Evolutionary conservation across 2,329 filamentous ascomycete species (phyloP).

Genomic region (Paecilomyces niveus): DNA sequence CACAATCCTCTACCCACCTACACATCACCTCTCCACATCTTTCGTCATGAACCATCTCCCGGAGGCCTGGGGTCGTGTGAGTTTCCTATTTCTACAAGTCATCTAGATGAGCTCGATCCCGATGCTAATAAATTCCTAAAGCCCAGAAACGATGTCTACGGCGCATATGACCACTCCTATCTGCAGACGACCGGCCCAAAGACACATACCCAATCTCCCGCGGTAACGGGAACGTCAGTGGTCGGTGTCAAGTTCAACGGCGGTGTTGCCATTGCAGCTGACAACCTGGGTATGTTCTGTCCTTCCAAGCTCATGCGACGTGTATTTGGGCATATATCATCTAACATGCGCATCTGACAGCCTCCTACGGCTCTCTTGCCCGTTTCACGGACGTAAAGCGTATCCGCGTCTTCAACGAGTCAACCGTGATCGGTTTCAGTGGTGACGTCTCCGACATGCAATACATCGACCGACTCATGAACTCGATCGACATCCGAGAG

Average conservation of each 20-base stretch:
- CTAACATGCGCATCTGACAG: conserved; percentile 39
- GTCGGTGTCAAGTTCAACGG: conserved; percentile 92
- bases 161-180: conserved; percentile 81
- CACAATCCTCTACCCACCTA: neutral
- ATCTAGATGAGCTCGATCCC: conserved; percentile 14
- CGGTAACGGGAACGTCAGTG: conserved; percentile 95
- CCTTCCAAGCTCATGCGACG: neutral
- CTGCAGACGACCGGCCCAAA: conserved; percentile 64
- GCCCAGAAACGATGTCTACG: conserved; percentile 97
- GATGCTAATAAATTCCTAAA: conserved; percentile 41
- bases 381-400: conserved; percentile 97
- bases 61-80: conserved; percentile 59
- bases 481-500: conserved; percentile 79
- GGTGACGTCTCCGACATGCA: conserved; percentile 99
- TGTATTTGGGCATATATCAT: conserved; percentile 7
- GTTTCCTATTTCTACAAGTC: conserved; percentile 19
- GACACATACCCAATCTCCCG: conserved; percentile 82
- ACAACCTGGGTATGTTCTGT: conserved; percentile 71
- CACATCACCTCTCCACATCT: neutral
- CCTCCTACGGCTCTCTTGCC: conserved; percentile 93
- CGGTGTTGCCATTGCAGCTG: conserved; percentile 91
- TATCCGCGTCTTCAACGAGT: conserved; percentile 77
- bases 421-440: conserved; percentile 83
- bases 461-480: conserved; percentile 86
- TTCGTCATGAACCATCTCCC: conserved; percentile 58